These are phyloP conservation scores for Senna tora DNA, from an alignment of 306 rosid species.

Conservation along the genomic window DNA sequence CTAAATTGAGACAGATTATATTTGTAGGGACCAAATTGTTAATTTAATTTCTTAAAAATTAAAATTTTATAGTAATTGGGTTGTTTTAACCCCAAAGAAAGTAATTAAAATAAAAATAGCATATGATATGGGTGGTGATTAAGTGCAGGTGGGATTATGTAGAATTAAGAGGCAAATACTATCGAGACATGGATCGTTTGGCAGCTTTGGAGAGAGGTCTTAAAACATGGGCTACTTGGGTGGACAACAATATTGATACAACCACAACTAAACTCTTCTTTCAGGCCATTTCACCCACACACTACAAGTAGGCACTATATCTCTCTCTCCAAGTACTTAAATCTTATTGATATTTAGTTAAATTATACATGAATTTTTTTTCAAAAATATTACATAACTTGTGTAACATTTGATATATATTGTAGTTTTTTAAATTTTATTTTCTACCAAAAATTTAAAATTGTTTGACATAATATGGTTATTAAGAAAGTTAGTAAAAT, in stretches of 20 bases:
- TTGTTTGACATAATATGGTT: no score
- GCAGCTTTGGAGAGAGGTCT: constrained; percentile 85
- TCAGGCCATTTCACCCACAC: constrained; percentile 86
- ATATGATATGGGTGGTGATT: constrained; percentile 25
- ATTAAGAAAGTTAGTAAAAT: no score
- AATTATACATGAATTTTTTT: no score
- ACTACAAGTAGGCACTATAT: constrained; percentile 62
- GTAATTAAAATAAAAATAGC: neutral
- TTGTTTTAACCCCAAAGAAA: neutral
- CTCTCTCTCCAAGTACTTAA: constrained; percentile 31
- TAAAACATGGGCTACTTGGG: constrained; percentile 95
- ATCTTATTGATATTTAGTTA: no score
- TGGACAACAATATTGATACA: constrained; percentile 67
- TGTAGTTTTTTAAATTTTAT: no score
- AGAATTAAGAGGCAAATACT: constrained; percentile 73
- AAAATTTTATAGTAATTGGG: neutral
- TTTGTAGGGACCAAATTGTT: no score
- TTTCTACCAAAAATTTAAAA: no score
- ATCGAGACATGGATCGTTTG: constrained; percentile 83
- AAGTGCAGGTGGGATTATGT: constrained; percentile 93
- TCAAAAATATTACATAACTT: no score
- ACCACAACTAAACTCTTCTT: constrained; percentile 74
- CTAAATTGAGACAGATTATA: no score
- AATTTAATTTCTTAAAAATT: no score
- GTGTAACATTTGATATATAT: no score